Percentiles rank a stretch among this genome's conserved stretches.
phyloP scores from a whole-genome alignment of 176 grass and related monocot species.

The Leersia perrieri region DNA sequence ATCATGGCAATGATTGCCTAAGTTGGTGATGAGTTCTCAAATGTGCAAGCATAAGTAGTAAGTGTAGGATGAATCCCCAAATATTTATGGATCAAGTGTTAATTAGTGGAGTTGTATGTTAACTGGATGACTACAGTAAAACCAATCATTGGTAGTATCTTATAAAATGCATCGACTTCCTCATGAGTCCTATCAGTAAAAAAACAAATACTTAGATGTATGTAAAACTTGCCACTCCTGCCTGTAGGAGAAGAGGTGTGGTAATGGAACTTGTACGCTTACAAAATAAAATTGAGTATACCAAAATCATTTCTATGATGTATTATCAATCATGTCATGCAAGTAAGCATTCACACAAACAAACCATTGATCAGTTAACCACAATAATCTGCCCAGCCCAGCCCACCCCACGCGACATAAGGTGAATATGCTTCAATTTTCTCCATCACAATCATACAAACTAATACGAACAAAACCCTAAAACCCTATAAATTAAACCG shows the following conservation, averaged over 20 bases:
- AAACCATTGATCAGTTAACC: background rate
- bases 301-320: background rate
- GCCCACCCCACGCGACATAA: background rate
- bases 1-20: background rate
- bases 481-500: background rate
- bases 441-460: background rate
- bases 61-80: background rate
- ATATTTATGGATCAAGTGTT: background rate
- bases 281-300: background rate
- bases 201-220: background rate
- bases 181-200: background rate
- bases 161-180: background rate
- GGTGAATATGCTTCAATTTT: background rate
- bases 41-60: background rate
- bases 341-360: background rate
- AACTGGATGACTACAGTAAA: background rate
- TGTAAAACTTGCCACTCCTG: background rate
- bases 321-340: background rate
- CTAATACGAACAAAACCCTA: background rate
- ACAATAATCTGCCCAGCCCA: background rate
- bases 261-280: background rate
- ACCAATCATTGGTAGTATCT: background rate
- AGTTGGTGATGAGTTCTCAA: background rate
- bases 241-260: background rate
- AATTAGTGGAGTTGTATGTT: background rate